A percentile compares a stretch with the other conserved stretches of the same genome.
Conservation (phyloP, 2,329 filamentous ascomycete genomes). For the Penicillium polonicum region DNA sequence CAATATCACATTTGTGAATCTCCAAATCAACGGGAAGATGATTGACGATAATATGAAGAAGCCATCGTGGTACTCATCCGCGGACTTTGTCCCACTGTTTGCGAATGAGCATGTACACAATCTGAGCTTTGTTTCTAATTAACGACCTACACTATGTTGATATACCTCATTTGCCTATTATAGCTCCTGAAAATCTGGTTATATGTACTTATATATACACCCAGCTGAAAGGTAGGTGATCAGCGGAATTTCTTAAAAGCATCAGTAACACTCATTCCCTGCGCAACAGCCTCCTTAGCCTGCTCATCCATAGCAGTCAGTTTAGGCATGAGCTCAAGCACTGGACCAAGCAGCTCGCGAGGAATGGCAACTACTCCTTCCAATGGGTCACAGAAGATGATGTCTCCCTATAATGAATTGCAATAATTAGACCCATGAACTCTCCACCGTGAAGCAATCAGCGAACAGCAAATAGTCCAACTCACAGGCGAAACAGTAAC, state of each 20-base stretch:
- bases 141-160: background rate
- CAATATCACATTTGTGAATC: too few species aligned
- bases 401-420: slow-evolving; percentile 53
- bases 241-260: slow-evolving; percentile 61
- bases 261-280: slow-evolving; percentile 62
- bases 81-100: too few species aligned
- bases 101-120: too few species aligned
- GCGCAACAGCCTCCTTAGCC: slow-evolving; percentile 64
- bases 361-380: slow-evolving; percentile 71
- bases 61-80: too few species aligned
- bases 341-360: slow-evolving; percentile 56
- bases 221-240: background rate
- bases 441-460: background rate
- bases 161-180: background rate
- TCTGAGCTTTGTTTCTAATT: too few species aligned
- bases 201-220: background rate
- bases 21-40: too few species aligned
- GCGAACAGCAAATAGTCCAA: background rate
- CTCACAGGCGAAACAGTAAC: slow-evolving; percentile 45
- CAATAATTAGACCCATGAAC: background rate
- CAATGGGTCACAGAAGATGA: slow-evolving; percentile 67
- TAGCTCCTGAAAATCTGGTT: background rate
- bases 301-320: slow-evolving; percentile 55
- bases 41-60: too few species aligned
- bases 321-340: slow-evolving; percentile 60